A percentile compares a stretch with the other conserved stretches of the same genome.
These are phyloP conservation scores for Xylaria venustula DNA, from an alignment of 495 filamentous ascomycete genomes.

Conservation along the genomic window DNA sequence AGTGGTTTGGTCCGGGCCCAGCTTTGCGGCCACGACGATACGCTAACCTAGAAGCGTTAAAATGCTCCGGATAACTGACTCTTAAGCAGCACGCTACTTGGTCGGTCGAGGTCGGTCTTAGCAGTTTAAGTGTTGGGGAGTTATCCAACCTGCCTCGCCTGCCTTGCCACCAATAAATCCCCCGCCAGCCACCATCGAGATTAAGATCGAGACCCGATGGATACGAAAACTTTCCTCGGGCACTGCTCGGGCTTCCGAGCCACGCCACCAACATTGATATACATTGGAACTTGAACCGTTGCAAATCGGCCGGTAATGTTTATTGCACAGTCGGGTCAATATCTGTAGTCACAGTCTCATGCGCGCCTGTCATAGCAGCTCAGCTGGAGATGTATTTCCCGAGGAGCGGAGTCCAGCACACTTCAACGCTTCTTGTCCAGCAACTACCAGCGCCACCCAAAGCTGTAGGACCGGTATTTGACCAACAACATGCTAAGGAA, in stretches of 20 bases:
- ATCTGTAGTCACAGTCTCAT: background rate
- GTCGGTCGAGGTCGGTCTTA: too few species aligned
- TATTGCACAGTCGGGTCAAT: background rate
- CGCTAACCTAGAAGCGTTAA: too few species aligned
- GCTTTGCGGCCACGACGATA: too few species aligned
- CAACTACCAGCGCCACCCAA: conserved; percentile 4
- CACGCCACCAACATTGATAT: background rate
- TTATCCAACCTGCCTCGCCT: too few species aligned
- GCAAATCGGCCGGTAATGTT: background rate
- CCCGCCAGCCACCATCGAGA: background rate
- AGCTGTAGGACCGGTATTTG: conserved; percentile 11
- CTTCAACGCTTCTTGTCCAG: conserved; percentile 8
- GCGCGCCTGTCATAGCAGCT: background rate
- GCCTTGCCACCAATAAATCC: background rate
- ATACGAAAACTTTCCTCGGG: background rate
- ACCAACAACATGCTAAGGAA: background rate
- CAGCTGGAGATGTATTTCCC: background rate
- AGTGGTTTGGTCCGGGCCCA: too few species aligned
- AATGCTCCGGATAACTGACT: too few species aligned
- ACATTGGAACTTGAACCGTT: background rate
- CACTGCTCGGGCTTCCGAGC: too few species aligned
- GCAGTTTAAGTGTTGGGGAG: background rate
- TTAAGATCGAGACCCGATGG: background rate
- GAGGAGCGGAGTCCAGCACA: background rate
- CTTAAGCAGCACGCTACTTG: too few species aligned